A percentile compares a stretch with the other conserved stretches of the same genome.
Conservation (phyloP, 1,139 yeast species). For the Yamadazyma kanchanaburiensis region DNA sequence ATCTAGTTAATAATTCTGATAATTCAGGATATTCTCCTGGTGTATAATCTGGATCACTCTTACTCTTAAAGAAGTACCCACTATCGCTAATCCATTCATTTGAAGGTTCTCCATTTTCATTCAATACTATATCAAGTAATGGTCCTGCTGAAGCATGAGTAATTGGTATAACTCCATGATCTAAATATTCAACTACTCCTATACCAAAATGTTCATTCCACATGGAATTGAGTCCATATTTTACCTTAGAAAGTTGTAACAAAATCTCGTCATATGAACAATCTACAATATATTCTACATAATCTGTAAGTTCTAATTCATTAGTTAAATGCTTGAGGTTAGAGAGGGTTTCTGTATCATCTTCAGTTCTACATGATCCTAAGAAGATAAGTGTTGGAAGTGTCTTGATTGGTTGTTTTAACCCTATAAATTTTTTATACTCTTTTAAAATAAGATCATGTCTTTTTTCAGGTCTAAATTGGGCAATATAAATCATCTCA, state of each 20-base stretch:
- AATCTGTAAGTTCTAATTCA: conserved; percentile 42
- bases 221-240: conserved; percentile 91
- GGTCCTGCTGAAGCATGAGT: conserved; percentile 96
- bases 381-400: conserved; percentile 62
- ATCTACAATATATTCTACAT: conserved; percentile 69
- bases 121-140: conserved; percentile 68
- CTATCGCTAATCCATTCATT: conserved; percentile 41
- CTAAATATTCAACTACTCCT: conserved; percentile 91
- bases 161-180: conserved; percentile 82
- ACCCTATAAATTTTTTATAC: conserved; percentile 49
- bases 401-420: conserved; percentile 18
- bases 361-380: conserved; percentile 77
- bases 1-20: conserved; percentile 28
- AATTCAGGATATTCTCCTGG: conserved; percentile 38
- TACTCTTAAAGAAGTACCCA: conserved; percentile 70
- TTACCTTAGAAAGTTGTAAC: conserved; percentile 51
- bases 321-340: conserved; percentile 44
- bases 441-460: conserved; percentile 67
- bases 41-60: conserved; percentile 62
- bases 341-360: conserved; percentile 61
- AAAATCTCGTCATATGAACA: conserved; percentile 67
- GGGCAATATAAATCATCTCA: conserved; percentile 76
- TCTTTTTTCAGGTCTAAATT: conserved; percentile 93
- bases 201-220: conserved; percentile 99
- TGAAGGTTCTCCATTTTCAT: conserved; percentile 13